phyloP scores from a whole-genome alignment of 371 early-diverging fungal genomes.

The Phascolomyces articulosus region DNA sequence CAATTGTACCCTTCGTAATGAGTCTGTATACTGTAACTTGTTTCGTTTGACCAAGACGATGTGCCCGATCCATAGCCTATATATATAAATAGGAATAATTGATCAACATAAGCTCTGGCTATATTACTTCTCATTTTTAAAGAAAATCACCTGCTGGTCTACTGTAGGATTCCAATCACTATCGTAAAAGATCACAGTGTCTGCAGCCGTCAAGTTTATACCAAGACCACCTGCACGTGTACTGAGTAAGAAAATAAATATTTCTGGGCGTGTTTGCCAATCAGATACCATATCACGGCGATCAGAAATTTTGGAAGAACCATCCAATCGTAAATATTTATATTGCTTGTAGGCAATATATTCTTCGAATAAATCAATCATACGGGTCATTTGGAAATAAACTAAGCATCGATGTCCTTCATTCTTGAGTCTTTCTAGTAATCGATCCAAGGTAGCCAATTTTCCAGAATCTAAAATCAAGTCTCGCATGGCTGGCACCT shows the following conservation, averaged over 20 bases:
- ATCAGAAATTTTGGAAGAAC: conserved; percentile 90
- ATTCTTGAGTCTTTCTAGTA: conserved; percentile 87
- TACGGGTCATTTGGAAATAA: conserved; percentile 99
- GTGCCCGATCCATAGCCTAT: conserved; percentile 95
- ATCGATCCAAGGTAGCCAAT: conserved; percentile 83
- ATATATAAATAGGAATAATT: too few relatives aligned
- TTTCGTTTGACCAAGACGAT: conserved; percentile 96
- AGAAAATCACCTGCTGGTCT: conserved; percentile 88
- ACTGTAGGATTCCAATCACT: conserved; percentile 99
- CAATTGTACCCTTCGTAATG: conserved; percentile 90
- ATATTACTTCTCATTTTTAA: too few relatives aligned
- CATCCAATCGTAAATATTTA: conserved; percentile 95
- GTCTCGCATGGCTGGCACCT: conserved; percentile 70
- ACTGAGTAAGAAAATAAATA: conserved; percentile 96
- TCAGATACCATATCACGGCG: conserved; percentile 93
- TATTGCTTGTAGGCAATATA: conserved; percentile 90
- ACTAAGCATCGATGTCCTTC: conserved; percentile 96
- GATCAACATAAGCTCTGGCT: too few relatives aligned
- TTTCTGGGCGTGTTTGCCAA: conserved; percentile 90
- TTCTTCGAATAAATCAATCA: conserved; percentile 98
- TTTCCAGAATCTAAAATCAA: conserved; percentile 96
- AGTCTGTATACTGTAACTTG: conserved; percentile 96
- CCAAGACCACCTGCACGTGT: conserved; percentile 99
- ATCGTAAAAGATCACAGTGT: conserved; percentile 99
- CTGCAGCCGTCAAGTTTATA: conserved; percentile 99